phyloP scores from a whole-genome alignment of 202 grass and related monocot genomes.

The Hordeum pubiflorum region DNA sequence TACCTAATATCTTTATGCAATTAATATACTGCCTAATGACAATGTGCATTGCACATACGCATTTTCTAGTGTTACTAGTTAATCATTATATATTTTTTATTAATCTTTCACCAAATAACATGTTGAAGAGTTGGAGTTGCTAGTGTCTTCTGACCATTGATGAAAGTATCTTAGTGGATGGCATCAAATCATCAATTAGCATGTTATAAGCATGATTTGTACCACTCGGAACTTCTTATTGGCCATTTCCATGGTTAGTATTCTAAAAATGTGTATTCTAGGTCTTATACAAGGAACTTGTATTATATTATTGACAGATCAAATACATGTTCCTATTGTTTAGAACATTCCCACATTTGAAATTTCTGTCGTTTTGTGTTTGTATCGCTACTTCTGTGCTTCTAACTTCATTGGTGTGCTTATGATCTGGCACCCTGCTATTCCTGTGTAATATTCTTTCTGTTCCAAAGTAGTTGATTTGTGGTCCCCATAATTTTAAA shows the following conservation, averaged over 20 bases:
- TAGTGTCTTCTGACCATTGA: not conserved
- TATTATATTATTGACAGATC: not conserved
- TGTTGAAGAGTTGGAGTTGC: not conserved
- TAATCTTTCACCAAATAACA: not conserved
- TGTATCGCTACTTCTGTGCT: not conserved
- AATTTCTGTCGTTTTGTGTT: not conserved
- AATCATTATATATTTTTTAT: too few relatives aligned
- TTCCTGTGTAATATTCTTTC: not conserved
- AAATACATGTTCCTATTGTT: not conserved
- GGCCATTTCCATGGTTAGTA: not conserved
- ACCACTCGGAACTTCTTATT: not conserved
- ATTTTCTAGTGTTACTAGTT: too few relatives aligned
- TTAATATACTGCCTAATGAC: too few relatives aligned
- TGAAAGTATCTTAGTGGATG: slow-evolving; percentile 1
- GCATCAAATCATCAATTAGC: not conserved
- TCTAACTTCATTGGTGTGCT: not conserved
- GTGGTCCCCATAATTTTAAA: not conserved
- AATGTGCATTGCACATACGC: too few relatives aligned
- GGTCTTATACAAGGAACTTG: not conserved
- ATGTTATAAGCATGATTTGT: not conserved
- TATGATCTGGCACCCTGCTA: slow-evolving; percentile 13
- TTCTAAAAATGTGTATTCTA: not conserved
- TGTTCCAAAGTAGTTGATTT: not conserved
- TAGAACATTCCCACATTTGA: not conserved
- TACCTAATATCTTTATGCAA: too few relatives aligned